Evolutionary conservation across 208 protist genomes (phyloP), one percentile per base, ranked within the genome.

Genomic region (Acanthamoeba castellanii): DNA sequence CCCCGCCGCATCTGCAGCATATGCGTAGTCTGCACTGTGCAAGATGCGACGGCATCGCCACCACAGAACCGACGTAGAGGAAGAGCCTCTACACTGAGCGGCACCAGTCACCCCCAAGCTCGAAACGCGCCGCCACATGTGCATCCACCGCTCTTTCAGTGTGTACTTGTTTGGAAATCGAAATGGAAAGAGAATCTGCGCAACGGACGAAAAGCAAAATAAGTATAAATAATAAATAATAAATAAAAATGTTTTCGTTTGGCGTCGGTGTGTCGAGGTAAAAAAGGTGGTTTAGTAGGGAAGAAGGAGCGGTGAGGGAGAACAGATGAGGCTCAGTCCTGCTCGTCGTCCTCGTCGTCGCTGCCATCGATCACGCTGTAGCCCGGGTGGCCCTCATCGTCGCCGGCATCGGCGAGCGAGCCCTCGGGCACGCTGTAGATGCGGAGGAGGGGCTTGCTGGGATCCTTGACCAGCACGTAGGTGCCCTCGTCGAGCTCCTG

Each of bases 401-500:
- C 59, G 45, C 37, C 87, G 70, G 22, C 55, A 55, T 74, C 37
- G 55, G 22, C 64, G 57, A 74, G 37, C 42, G 64, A 47, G 57
- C 37, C 87, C 37, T 66, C 59, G 42, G 55, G 64, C 37, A 92
- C 55, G 30, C 30, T 47, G 87, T 74, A 92, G 55, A 76, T 16
- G 57, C 64, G 64, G n/a, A 47, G 8, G 25, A 92, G 37, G 87
- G 55, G 34, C 89, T 94, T 94, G 42, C 34, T 97, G 95, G 97
- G 97, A 85, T 97, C 97, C 88, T 96, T 95, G 27, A 98, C 76
- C 22, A 98, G 64, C 16, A 98, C 78, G 64, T 98, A 97, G 88
- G 97, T 97, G 78, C 97, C 97, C 32, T 98, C 96, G 27, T 66
- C 25, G 6, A 96, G 89, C 45, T 89, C 74, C n/a, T 95, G 57